These are phyloP conservation scores for Oryza glumipatula DNA, from an alignment of 176 grass and related monocot genomes.

Conservation along the genomic window DNA sequence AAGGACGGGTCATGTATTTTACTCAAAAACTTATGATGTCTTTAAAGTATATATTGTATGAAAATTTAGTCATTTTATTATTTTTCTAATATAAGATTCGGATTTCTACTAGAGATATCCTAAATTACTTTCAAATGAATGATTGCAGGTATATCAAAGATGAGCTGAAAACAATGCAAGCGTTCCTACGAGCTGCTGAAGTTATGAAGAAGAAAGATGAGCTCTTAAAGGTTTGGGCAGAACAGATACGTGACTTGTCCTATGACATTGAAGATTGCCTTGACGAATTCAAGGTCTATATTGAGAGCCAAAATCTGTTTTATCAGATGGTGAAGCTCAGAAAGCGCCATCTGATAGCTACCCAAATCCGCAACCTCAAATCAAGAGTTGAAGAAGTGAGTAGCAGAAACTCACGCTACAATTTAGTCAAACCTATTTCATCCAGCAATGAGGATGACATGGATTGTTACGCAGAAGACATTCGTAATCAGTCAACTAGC, in stretches of 20 bases:
- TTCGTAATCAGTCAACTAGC: background rate
- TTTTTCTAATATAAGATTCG: background rate
- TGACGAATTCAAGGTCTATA: background rate
- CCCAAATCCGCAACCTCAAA: constrained; percentile 20
- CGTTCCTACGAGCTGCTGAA: constrained; percentile 35
- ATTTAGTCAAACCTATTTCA: background rate
- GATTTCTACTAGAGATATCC: background rate
- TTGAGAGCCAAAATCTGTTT: background rate
- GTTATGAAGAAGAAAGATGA: constrained; percentile 1
- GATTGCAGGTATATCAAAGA: constrained; percentile 31
- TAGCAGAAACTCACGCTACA: background rate
- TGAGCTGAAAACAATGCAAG: constrained; percentile 34
- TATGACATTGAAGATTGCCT: background rate
- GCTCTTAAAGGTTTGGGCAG: background rate
- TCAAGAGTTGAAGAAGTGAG: constrained; percentile 32
- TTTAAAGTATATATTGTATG: background rate
- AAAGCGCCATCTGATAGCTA: constrained; percentile 10
- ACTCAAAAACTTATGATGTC: background rate
- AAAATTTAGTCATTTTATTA: background rate
- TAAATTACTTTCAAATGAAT: background rate
- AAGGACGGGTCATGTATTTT: no score
- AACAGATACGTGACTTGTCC: background rate
- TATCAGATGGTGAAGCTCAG: background rate
- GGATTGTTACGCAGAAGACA: background rate
- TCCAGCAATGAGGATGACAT: background rate